A percentile compares a stretch with the other conserved stretches of the same genome.
Conservation (phyloP, 768 basidiomycete species). For the Mycena pura region DNA sequence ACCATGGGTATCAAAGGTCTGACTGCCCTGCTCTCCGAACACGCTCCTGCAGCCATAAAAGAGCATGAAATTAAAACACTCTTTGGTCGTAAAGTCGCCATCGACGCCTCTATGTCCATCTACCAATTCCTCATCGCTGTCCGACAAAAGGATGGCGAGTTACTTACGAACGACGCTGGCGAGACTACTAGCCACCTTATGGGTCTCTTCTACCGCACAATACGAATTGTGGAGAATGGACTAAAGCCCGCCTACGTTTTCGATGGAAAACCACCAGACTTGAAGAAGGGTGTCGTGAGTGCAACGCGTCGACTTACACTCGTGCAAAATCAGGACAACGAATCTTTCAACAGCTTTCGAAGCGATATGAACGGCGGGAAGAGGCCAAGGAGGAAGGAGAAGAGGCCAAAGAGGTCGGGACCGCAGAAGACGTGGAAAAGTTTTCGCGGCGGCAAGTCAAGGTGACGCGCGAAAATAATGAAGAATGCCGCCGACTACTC, state of each 20-base stretch:
- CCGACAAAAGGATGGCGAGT: constrained; percentile 93
- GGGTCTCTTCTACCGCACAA: constrained; percentile 98
- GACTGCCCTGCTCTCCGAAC: constrained; percentile 85
- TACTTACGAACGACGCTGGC: constrained; percentile 96
- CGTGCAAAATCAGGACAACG: neutral
- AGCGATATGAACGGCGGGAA: constrained; percentile 90
- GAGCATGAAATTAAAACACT: constrained; percentile 97
- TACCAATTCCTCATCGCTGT: constrained; percentile 99
- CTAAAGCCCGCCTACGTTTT: constrained; percentile 99
- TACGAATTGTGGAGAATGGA: constrained; percentile 97
- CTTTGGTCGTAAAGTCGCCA: constrained; percentile 97
- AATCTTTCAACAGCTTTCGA: constrained; percentile 77
- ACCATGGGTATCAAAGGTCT: constrained; percentile 95
- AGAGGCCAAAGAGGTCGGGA: constrained; percentile 96
- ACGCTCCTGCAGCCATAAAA: constrained; percentile 87
- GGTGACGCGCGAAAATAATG: constrained; percentile 95
- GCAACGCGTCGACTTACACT: neutral
- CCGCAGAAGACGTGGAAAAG: constrained; percentile 90
- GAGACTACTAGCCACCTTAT: constrained; percentile 98
- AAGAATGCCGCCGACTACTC: constrained; percentile 88
- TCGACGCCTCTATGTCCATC: constrained; percentile 97
- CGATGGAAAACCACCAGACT: constrained; percentile 96
- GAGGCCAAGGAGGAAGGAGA: constrained; percentile 95
- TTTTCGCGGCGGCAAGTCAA: constrained; percentile 91
- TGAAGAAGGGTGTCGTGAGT: constrained; percentile 96